Base-by-base conservation (phyloP, 805 yeast genomes). In the Kodamaea sagamina region DNA sequence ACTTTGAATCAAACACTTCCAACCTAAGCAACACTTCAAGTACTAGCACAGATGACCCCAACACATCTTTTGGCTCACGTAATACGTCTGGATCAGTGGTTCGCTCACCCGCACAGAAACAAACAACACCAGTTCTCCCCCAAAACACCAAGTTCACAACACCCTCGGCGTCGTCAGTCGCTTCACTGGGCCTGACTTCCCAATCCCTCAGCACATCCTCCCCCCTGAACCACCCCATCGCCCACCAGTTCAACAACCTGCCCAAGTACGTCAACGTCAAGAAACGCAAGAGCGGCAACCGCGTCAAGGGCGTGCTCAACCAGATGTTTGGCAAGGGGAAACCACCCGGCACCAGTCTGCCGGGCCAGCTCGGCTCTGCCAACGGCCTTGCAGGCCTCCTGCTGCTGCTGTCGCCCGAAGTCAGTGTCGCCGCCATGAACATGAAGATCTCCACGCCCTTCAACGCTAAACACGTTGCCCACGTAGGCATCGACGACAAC, bases 391-490 rank as follows among this genome's bases (percentile, higher is more conserved):
- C 36, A 27, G 48, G 50, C 6, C 22, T 40, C 4, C 39, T 47
- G 11, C 43, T 48, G 5, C 42, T 54, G 29, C 32, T 47, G 27
- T 43, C 34, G 44, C 58, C 44, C 2, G 44, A 41, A n/a, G 38
- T 35, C 18, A 48, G 46, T 11, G 42, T 39, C 10, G 49, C 61
- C 6, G 54, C 74, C 29, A 46, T 65, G 18, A 68, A 64, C 54
- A 68, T 68, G 69, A 81, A 81, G 51, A 93, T 92, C 39, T 86
- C 96, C n/a, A 83, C 89, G 0, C 99, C 99, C 0, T 89, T 84
- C 62, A 89, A 88, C 56, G 85, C 93, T 12, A 83, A 87, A 57
- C 96, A 90, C 58, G 84, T 89, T 26, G 89, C 93, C 12, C 98
- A 93, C 57, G 98, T 93, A 7, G 97, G 96, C 17, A 83, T 87